These are phyloP conservation scores for Pythium sukuiense DNA, from an alignment of 352 stramenopile species.

Conservation along the genomic window DNA sequence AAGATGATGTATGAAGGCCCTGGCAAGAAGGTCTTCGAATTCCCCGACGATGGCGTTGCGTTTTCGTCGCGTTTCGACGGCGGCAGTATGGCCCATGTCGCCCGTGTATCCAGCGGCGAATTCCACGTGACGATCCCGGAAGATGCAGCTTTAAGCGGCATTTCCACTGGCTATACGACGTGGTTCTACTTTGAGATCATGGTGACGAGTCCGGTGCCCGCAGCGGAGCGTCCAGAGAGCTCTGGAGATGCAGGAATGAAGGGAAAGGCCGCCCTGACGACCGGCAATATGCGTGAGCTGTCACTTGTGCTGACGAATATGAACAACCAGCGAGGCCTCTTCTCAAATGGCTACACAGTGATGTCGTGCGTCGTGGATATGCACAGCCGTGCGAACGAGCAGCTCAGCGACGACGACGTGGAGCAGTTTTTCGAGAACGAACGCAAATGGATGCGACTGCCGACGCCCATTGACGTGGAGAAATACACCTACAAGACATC, in stretches of 20 bases:
- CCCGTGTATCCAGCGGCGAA: constrained; percentile 7
- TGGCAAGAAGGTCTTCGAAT: constrained; percentile 37
- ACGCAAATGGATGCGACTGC: constrained; percentile 38
- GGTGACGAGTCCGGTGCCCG: neutral
- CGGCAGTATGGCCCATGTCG: constrained; percentile 33
- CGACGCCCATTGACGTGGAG: constrained; percentile 40
- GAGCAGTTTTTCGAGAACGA: constrained; percentile 33
- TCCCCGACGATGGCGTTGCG: constrained; percentile 30
- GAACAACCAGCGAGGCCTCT: constrained; percentile 43
- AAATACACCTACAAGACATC: constrained; percentile 28
- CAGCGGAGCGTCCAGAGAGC: neutral
- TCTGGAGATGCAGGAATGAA: neutral
- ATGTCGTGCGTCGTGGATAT: constrained; percentile 31
- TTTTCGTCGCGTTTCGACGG: constrained; percentile 45
- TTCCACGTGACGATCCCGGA: constrained; percentile 45
- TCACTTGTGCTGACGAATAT: constrained; percentile 39
- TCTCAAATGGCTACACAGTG: constrained; percentile 37
- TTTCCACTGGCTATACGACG: constrained; percentile 45
- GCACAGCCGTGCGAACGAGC: constrained; percentile 7
- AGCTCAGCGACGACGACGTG: constrained; percentile 2
- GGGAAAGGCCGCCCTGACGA: neutral
- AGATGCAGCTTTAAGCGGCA: constrained; percentile 37
- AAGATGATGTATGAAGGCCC: constrained; percentile 24
- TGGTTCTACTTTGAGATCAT: constrained; percentile 51
- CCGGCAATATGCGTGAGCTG: constrained; percentile 21